A percentile compares a stretch with the other conserved stretches of the same genome.
Conservation (phyloP, 2,329 filamentous ascomycete species). For the Fusarium beomiforme region DNA sequence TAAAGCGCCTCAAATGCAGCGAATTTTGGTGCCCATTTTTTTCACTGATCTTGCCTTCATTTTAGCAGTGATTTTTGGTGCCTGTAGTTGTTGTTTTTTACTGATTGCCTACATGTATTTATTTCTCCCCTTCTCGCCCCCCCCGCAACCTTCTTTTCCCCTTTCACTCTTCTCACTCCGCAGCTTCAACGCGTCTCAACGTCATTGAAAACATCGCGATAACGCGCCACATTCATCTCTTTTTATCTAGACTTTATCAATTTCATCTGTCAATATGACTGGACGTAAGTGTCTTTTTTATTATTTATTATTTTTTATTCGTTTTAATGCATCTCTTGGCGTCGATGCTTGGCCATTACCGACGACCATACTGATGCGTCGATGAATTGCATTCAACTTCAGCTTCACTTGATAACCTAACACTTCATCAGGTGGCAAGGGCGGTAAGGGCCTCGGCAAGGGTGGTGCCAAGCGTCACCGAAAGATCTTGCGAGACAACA, state of each 20-base stretch:
- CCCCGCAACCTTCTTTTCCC: conserved; percentile 42
- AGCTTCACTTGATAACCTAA: conserved; percentile 51
- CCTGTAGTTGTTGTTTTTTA: conserved; percentile 32
- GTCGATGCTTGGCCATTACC: neutral
- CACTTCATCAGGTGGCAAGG: conserved; percentile 79
- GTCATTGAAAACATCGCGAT: conserved; percentile 40
- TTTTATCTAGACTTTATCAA: conserved; percentile 41
- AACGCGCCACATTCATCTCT: conserved; percentile 44
- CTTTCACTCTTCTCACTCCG: conserved; percentile 37
- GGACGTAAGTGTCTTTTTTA: conserved; percentile 68
- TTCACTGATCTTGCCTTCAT: conserved; percentile 42
- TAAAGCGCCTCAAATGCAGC: conserved; percentile 6
- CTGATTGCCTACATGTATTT: conserved; percentile 54
- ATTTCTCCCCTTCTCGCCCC: conserved; percentile 43
- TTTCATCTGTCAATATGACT: conserved; percentile 69
- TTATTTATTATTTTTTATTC: too few species aligned
- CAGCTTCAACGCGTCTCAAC: conserved; percentile 40
- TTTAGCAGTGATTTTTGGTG: conserved; percentile 29
- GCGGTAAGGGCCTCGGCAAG: conserved; percentile 98
- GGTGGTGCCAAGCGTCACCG: conserved; percentile 98
- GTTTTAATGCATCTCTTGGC: conserved; percentile 1
- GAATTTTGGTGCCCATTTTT: conserved; percentile 27
- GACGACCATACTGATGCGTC: neutral
- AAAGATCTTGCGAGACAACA: conserved; percentile 99
- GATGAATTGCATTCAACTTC: neutral